Percentiles rank a stretch among this genome's conserved stretches.
phyloP scores from a whole-genome alignment of 495 filamentous ascomycete genomes.

The Neurospora sp. region DNA sequence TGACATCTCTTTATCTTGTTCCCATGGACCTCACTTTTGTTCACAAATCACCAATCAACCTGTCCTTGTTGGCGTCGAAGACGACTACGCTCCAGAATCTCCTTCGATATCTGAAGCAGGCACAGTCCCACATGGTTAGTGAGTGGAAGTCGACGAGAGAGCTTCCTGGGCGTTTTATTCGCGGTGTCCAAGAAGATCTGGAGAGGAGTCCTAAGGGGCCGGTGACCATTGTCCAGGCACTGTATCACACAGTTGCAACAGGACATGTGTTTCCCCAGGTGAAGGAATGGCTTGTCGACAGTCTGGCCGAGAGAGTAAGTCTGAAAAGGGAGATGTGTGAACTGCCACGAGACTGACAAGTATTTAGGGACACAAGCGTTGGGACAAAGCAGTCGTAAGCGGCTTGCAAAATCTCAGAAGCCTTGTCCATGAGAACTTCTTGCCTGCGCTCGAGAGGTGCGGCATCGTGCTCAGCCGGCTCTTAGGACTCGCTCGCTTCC shows the following conservation, averaged over 20 bases:
- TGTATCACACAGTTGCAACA: constrained; percentile 80
- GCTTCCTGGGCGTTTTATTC: constrained; percentile 64
- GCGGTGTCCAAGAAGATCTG: constrained; percentile 60
- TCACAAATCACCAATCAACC: constrained; percentile 63
- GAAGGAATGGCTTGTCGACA: constrained; percentile 83
- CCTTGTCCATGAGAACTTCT: constrained; percentile 73
- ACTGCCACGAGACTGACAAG: background rate
- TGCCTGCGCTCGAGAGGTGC: constrained; percentile 78
- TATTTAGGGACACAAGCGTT: constrained; percentile 77
- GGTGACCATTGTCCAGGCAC: constrained; percentile 54
- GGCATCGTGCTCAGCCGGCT: constrained; percentile 73
- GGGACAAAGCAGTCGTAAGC: constrained; percentile 74
- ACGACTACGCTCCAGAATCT: constrained; percentile 80
- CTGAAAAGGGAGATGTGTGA: background rate
- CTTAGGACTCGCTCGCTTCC: constrained; percentile 76
- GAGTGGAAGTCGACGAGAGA: constrained; percentile 80
- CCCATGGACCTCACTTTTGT: constrained; percentile 80
- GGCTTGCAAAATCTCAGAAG: constrained; percentile 70
- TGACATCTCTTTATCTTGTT: constrained; percentile 45
- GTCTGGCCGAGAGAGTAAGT: constrained; percentile 69
- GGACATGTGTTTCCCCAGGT: constrained; percentile 68
- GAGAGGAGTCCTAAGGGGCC: constrained; percentile 26
- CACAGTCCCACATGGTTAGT: constrained; percentile 59
- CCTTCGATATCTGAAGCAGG: constrained; percentile 69
- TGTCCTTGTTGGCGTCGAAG: constrained; percentile 76